Conservation (phyloP, 129 eudicot genomes). For the Chrysanthemum lavandulifolium region DNA sequence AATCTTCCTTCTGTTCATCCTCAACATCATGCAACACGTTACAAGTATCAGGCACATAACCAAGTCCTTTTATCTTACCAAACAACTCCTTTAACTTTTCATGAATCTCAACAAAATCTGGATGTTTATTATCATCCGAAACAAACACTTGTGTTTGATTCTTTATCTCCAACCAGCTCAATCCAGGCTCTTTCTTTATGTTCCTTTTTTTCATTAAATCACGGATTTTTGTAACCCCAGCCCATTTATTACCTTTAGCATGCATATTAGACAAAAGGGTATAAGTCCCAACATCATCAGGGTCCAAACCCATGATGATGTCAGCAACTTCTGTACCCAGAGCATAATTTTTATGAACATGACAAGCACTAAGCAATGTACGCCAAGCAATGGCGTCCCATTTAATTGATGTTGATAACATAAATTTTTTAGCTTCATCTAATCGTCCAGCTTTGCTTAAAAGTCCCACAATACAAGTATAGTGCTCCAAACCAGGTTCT, state of each 20-base stretch:
- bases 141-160: conserved; percentile 31
- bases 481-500: conserved; percentile 63
- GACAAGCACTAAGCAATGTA: conserved; percentile 59
- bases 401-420: conserved; percentile 38
- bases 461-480: conserved; percentile 63
- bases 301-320: conserved; percentile 40
- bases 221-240: conserved; percentile 7
- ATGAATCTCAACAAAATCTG: conserved; percentile 50
- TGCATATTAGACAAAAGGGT: conserved; percentile 60
- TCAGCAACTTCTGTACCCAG: conserved; percentile 54
- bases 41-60: conserved; percentile 51
- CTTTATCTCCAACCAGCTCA: conserved; percentile 31
- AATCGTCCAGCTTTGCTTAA: conserved; percentile 58
- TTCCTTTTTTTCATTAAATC: conserved; percentile 18
- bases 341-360: conserved; percentile 49
- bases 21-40: conserved; percentile 65
- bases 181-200: conserved; percentile 29
- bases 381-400: conserved; percentile 74
- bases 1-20: conserved; percentile 60
- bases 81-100: conserved; percentile 53
- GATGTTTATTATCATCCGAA: conserved; percentile 51
- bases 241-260: conserved; percentile 45
- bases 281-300: conserved; percentile 58
- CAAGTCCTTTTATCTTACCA: conserved; percentile 44
- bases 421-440: conserved; percentile 50